A percentile compares a stretch with the other conserved stretches of the same genome.
These are phyloP conservation scores for Cercospora sp. DNA, from an alignment of 2,329 filamentous ascomycete species.

Conservation along the genomic window DNA sequence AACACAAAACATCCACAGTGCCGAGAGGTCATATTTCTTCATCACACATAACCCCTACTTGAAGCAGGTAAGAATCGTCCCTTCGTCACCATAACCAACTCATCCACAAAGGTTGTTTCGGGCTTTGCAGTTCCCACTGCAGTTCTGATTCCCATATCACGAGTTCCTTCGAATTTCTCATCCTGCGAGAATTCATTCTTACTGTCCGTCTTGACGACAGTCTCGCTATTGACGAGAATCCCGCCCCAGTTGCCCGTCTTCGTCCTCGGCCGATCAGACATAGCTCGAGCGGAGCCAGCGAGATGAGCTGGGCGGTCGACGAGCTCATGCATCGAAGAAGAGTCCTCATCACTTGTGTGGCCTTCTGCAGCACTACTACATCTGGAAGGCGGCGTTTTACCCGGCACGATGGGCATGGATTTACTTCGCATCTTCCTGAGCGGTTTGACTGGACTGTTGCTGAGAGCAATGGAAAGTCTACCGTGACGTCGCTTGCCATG, in stretches of 20 bases:
- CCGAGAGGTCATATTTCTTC: neutral
- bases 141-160: conserved; percentile 35
- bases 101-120: conserved; percentile 45
- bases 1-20: neutral
- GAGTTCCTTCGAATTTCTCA: conserved; percentile 26
- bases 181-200: conserved; percentile 31
- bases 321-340: conserved; percentile 31
- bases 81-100: conserved; percentile 38
- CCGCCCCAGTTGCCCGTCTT: conserved; percentile 37
- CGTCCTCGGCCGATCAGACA: neutral
- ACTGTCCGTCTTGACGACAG: conserved; percentile 36
- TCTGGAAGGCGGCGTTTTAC: conserved; percentile 12
- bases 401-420: conserved; percentile 2
- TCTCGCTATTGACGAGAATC: conserved; percentile 42
- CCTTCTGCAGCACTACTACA: conserved; percentile 17
- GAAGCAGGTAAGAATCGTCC: conserved; percentile 32
- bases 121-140: conserved; percentile 41
- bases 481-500: conserved; percentile 11
- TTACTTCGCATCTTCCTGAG: conserved; percentile 12
- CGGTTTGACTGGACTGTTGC: conserved; percentile 12
- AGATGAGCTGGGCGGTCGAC: conserved; percentile 32
- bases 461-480: conserved; percentile 18
- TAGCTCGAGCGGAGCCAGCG: conserved; percentile 15
- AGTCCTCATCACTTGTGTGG: conserved; percentile 24
- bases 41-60: conserved; percentile 5